Conservation (phyloP, 345 rosid species). For the Gossypium turneri region DNA sequence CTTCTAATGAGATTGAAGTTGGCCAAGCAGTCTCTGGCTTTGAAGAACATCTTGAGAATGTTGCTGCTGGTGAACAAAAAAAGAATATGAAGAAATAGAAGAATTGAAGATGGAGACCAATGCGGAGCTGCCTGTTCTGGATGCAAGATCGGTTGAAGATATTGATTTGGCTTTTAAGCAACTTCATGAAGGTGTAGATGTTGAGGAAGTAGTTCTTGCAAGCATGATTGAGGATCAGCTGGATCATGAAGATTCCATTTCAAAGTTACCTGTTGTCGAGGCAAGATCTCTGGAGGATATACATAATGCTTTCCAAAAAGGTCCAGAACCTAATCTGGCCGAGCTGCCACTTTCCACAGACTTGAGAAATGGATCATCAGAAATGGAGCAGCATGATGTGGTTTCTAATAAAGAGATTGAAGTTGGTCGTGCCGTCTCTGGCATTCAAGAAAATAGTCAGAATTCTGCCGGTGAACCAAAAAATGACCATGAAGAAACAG, state of each 20-base stretch:
- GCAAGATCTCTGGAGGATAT: constrained; percentile 45
- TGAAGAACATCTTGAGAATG: neutral
- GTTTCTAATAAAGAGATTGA: constrained; percentile 10
- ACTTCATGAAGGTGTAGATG: constrained; percentile 49
- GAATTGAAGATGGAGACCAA: constrained; percentile 23
- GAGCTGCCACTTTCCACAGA: constrained; percentile 25
- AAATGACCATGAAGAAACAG: neutral
- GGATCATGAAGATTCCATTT: constrained; percentile 17
- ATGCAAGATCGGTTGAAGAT: constrained; percentile 51
- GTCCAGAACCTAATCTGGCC: constrained; percentile 20
- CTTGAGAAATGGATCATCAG: constrained; percentile 17
- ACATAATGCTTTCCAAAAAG: constrained; percentile 31
- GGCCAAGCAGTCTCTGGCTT: neutral
- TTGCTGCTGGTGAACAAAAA: neutral
- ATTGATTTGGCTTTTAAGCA: constrained; percentile 54
- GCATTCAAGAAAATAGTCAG: neutral
- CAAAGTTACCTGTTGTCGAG: constrained; percentile 38
- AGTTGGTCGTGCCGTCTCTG: neutral
- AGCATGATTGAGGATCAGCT: constrained; percentile 26
- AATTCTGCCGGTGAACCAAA: neutral
- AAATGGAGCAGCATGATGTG: constrained; percentile 9
- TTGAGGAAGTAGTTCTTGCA: constrained; percentile 40
- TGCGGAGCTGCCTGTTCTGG: constrained; percentile 44
- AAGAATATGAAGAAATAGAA: neutral
- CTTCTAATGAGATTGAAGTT: neutral